phyloP scores from a whole-genome alignment of 2,329 filamentous ascomycete species.

The Dichotomopilus funicola region DNA sequence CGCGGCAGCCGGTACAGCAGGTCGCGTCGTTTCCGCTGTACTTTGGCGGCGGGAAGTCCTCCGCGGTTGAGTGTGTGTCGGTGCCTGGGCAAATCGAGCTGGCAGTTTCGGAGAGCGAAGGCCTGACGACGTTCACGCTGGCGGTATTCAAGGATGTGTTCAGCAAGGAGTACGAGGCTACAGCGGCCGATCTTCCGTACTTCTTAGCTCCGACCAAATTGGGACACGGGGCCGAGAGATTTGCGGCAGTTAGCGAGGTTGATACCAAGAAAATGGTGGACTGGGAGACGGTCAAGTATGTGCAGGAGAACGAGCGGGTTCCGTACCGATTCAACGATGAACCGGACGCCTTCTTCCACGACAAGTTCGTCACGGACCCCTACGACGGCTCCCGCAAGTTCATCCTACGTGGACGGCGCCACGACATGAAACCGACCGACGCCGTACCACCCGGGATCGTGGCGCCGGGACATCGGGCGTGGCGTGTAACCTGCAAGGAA shows the following conservation, averaged over 20 bases:
- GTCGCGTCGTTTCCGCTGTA: conserved; percentile 66
- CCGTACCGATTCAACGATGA: conserved; percentile 31
- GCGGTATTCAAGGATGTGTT: conserved; percentile 77
- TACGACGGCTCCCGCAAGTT: conserved; percentile 60
- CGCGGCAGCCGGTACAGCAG: conserved; percentile 55
- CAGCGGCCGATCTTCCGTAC: conserved; percentile 64
- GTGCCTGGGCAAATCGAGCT: conserved; percentile 40
- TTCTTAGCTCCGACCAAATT: conserved; percentile 61
- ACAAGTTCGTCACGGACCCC: conserved; percentile 52
- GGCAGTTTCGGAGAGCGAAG: conserved; percentile 36
- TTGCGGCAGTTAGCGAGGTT: conserved; percentile 4
- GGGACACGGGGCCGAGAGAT: conserved; percentile 25
- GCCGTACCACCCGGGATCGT: conserved; percentile 53
- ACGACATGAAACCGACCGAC: conserved; percentile 56
- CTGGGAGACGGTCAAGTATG: conserved; percentile 49
- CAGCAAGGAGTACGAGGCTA: conserved; percentile 72
- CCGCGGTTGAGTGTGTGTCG: conserved; percentile 46
- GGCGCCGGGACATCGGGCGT: conserved; percentile 39
- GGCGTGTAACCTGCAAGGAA: conserved; percentile 30
- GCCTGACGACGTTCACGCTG: conserved; percentile 67
- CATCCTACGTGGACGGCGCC: conserved; percentile 46
- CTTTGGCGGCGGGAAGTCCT: conserved; percentile 57
- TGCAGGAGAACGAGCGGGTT: conserved; percentile 27
- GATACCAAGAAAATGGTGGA: conserved; percentile 43
- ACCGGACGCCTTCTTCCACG: conserved; percentile 43